Conservation (phyloP, 352 stramenopile genomes). For the Globisporangium nagaii region DNA sequence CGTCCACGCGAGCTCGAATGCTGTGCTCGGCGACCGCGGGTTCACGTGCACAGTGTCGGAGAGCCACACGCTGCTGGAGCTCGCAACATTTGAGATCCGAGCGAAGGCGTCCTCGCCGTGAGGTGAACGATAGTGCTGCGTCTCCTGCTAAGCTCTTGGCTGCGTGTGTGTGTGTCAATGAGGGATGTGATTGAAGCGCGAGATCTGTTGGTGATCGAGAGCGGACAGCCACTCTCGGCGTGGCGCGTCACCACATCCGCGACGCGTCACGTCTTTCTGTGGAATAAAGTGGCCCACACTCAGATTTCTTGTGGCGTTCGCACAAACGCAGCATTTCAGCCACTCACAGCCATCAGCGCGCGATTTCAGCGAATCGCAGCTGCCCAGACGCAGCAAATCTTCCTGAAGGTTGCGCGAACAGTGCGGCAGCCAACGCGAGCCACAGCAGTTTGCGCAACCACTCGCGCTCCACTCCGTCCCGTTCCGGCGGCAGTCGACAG, state of each 20-base stretch:
- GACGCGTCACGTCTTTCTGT: background rate
- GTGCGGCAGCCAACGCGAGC: background rate
- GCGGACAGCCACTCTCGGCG: too few relatives aligned
- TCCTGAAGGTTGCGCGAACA: background rate
- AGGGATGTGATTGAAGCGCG: too few relatives aligned
- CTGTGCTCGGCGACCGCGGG: conserved; percentile 11
- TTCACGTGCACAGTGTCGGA: conserved; percentile 18
- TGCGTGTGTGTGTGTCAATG: too few relatives aligned
- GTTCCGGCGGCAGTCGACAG: background rate
- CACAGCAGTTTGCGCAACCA: conserved; percentile 1
- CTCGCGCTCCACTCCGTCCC: background rate
- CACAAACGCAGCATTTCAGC: background rate
- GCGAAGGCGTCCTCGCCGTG: background rate
- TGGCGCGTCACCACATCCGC: background rate
- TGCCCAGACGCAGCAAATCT: background rate
- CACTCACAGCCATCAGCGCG: background rate
- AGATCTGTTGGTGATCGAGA: too few relatives aligned
- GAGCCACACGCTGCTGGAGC: conserved; percentile 20
- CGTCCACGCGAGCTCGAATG: conserved; percentile 30
- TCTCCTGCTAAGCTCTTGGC: too few relatives aligned
- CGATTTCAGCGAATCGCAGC: background rate
- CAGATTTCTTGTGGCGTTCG: background rate
- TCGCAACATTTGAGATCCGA: conserved; percentile 19
- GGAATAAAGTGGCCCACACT: too few relatives aligned
- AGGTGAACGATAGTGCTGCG: background rate